Base-by-base conservation (phyloP, 2,329 filamentous ascomycete species). In the Coniochaeta sp. region DNA sequence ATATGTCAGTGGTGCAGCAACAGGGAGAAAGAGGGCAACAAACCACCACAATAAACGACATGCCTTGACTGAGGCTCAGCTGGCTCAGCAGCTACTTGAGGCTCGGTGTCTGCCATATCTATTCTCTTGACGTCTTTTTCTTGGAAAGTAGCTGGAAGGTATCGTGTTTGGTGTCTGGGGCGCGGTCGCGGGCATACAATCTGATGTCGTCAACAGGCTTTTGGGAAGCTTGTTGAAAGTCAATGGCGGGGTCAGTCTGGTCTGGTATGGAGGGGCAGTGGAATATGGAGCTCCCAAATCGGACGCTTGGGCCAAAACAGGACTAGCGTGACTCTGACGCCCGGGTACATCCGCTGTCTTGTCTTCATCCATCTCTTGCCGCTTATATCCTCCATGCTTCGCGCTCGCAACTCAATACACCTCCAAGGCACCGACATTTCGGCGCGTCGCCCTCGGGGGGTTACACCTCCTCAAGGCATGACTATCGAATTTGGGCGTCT, bases 11-110 rank as follows among this genome's bases (percentile, higher is more conserved):
- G 52, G 44, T 42, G n/a, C 54, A 30, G 44, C 36, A 28, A 34
- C 59, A 22, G 22, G 50, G 17, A 44, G 22, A 17, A 38, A 8
- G 36, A 26, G 34, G 26, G 55, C 16, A 52, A 74, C 81, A 70
- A 80, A 85, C 83, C 82, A 65, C 81, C 82, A 66, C 83, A 86
- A 73, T 86, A 86, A 57, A 75, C 69, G 58, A 85, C 79, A 68
- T 77, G 74, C 64, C 82, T 77, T 66, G 77, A 71, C 68, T 83
- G 81, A 50, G 77, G 77, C 72, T 81, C 81, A 59, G 72, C 65
- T 42, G 77, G 77, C 72, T 82, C 81, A 59, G 72, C 65, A 57
- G 71, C 66, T 58, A 65, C 73, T 58, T 81, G 80, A 62, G 74
- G 63, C 60, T 83, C 80, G 59, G 74, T 73, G 66, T 85, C 83